A percentile compares a stretch with the other conserved stretches of the same genome.
phyloP scores from a whole-genome alignment of 495 filamentous ascomycete genomes.

The Sabuloglossum arenarium region DNA sequence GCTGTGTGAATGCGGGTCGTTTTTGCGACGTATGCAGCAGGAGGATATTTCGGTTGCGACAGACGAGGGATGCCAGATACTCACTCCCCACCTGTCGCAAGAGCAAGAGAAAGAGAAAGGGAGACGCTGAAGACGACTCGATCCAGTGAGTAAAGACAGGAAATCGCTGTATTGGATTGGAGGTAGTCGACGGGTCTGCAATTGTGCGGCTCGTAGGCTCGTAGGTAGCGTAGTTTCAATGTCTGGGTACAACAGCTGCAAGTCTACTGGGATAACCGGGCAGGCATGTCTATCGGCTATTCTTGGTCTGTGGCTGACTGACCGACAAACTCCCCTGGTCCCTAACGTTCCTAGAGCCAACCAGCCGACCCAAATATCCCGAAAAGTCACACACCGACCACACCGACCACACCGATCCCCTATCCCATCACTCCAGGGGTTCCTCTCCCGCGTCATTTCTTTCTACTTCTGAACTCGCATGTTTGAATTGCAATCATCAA shows the following conservation, averaged over 20 bases:
- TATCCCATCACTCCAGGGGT: too few species aligned
- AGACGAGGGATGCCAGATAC: background rate
- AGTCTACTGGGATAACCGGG: too few species aligned
- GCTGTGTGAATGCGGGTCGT: background rate
- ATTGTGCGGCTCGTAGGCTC: background rate
- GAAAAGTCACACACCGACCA: too few species aligned
- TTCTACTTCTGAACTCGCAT: too few species aligned
- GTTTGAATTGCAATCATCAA: too few species aligned
- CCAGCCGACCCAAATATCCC: too few species aligned
- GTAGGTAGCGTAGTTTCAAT: background rate
- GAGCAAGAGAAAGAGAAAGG: background rate
- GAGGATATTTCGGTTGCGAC: background rate
- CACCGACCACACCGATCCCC: too few species aligned
- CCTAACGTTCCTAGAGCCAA: too few species aligned
- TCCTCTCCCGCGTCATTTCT: too few species aligned
- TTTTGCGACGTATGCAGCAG: slow-evolving; percentile 1
- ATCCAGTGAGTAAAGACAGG: background rate
- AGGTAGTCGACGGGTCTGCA: background rate
- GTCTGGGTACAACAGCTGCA: background rate
- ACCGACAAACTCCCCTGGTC: too few species aligned
- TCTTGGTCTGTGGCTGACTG: background rate
- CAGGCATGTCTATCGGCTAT: too few species aligned
- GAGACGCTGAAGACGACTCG: background rate
- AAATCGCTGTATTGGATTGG: background rate
- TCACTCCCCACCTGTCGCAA: background rate